Conservation (phyloP, 768 basidiomycete genomes). For the Fistulinella prunicolor region DNA sequence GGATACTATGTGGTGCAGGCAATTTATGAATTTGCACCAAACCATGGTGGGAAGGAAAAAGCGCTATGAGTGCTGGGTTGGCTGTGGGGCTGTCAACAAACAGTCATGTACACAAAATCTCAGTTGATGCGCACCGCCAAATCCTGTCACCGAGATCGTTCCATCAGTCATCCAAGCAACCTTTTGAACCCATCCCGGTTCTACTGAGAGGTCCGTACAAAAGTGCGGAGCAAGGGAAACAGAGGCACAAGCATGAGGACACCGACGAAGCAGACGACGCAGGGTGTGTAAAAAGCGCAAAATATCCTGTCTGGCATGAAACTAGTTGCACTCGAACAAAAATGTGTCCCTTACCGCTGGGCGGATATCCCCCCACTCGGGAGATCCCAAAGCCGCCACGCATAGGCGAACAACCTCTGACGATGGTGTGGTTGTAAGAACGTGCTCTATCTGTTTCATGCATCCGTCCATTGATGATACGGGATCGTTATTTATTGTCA, state of each 20-base stretch:
- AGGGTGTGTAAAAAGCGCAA: slow-evolving; percentile 71
- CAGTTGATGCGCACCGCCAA: slow-evolving; percentile 58
- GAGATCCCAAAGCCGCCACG: slow-evolving; percentile 59
- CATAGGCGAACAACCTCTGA: slow-evolving; percentile 54
- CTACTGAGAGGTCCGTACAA: slow-evolving; percentile 57
- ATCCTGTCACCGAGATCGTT: slow-evolving; percentile 69
- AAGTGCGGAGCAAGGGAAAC: slow-evolving; percentile 64
- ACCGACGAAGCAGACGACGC: slow-evolving; percentile 53
- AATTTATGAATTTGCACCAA: slow-evolving; percentile 74
- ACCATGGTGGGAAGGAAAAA: slow-evolving; percentile 87
- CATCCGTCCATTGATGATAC: slow-evolving; percentile 19
- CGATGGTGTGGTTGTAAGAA: slow-evolving; percentile 27
- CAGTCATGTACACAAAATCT: not conserved
- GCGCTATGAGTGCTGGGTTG: slow-evolving; percentile 67
- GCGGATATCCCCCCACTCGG: slow-evolving; percentile 64
- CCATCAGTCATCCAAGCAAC: slow-evolving; percentile 79
- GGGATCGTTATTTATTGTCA: slow-evolving; percentile 13
- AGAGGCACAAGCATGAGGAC: slow-evolving; percentile 63
- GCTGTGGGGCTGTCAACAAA: slow-evolving; percentile 40
- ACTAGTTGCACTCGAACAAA: not conserved
- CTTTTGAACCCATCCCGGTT: slow-evolving; percentile 70
- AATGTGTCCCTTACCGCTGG: slow-evolving; percentile 43
- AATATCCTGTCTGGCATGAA: slow-evolving; percentile 49
- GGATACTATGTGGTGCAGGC: slow-evolving; percentile 69
- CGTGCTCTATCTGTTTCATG: slow-evolving; percentile 30